Evolutionary conservation across 768 basidiomycete genomes (phyloP), one percentile per base, ranked within the genome.

Genomic region (Suillus americanus): DNA sequence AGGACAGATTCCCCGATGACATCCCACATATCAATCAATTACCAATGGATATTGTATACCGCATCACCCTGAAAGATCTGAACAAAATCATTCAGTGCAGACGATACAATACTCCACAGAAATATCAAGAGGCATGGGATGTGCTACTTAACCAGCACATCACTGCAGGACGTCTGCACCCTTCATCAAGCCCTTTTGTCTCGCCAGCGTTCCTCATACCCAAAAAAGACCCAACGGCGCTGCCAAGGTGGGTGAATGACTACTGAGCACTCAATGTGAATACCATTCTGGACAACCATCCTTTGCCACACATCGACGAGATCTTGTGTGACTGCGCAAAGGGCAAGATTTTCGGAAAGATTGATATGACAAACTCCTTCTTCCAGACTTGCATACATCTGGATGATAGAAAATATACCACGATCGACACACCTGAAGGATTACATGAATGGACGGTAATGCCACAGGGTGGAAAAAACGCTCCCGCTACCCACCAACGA

Each of bases 291-390:
- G 72, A 77, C 54, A 66, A 70, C 4, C 64, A 73, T 12, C 70
- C 64, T 1, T 38, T 48, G 48, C 77, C 75, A 0, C 66, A 65
- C 0, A 68, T 79, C 59, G 7, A 66, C 28, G 56, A 69, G 14
- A 48, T 64, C 48, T 18, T 73, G 23, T 1, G 62, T 35, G 46
- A 68, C 60, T 45, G 67, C 43, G 28, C 60, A 13, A 46, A 63
- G 25, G 30, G 66, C 20, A 33, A 74, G 0, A 80, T 64, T 76
- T 78, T 65, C 65, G 76, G 68, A 0, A 77, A 73, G 40, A 71
- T 82, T 7, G 79, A 83, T 40, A 79, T 80, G 73, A 76, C 74
- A 1, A 72, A 79, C 60, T 71, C 76, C 0, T 82, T 80, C 60
- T 80, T 79, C 62, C 80, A 80, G 60, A 80, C 73, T 0, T 51